These are phyloP conservation scores for Monosporascus ibericus DNA, from an alignment of 2,329 filamentous ascomycete species.

Conservation along the genomic window DNA sequence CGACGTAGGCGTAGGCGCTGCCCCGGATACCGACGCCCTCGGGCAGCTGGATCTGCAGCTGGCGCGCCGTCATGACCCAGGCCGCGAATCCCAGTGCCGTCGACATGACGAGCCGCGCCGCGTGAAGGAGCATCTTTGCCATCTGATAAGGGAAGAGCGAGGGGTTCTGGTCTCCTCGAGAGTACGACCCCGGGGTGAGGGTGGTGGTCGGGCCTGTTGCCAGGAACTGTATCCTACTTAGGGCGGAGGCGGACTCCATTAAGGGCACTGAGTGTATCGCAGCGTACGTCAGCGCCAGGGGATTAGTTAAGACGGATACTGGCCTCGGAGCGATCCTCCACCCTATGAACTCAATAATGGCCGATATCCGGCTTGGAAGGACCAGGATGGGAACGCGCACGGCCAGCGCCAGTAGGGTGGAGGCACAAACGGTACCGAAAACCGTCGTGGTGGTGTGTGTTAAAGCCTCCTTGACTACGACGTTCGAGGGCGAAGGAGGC, in stretches of 20 bases:
- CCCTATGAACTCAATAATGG: conserved; percentile 64
- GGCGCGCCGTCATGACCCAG: conserved; percentile 90
- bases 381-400: conserved; percentile 81
- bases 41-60: conserved; percentile 57
- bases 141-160: conserved; percentile 80
- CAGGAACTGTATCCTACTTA: conserved; percentile 79
- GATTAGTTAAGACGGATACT: conserved; percentile 81
- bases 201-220: conserved; percentile 70
- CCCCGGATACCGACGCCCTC: conserved; percentile 57
- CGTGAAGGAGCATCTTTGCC: conserved; percentile 85
- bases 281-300: conserved; percentile 84
- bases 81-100: conserved; percentile 85
- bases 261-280: conserved; percentile 89
- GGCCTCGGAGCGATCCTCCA: conserved; percentile 81
- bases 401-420: conserved; percentile 72
- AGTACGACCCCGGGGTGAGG: conserved; percentile 51
- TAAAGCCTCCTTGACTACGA: conserved; percentile 78
- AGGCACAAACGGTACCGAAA: conserved; percentile 87
- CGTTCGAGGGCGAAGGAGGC: conserved; percentile 68
- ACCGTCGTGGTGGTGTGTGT: conserved; percentile 77
- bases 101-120: conserved; percentile 86
- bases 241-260: conserved; percentile 66
- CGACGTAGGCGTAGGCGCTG: conserved; percentile 89
- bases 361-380: conserved; percentile 63
- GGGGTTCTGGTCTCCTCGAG: conserved; percentile 34